Base-by-base conservation (phyloP, 805 yeast species). In the Candida piceae region DNA sequence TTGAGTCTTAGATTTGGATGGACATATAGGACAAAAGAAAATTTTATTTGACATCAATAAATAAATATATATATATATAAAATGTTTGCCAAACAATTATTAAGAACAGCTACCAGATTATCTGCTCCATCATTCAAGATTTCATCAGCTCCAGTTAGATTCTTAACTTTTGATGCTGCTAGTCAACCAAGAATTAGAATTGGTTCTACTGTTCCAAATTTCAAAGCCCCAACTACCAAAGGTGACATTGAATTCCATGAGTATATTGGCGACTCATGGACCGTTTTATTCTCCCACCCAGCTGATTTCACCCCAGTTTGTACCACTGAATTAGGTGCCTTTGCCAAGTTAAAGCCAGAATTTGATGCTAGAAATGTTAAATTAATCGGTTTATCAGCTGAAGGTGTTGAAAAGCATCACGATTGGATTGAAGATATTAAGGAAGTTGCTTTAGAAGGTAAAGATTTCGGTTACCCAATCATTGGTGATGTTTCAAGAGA, bases 281-380 rank as follows among this genome's bases (percentile, higher is more conserved):
- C 81, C 32, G 80, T 88, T 35, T 70, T 88, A 56, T 88, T 88
- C 68, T 84, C 95, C 18, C 97, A 88, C 64, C 97, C 97, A 45
- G 96, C 88, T 38, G 97, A 88, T 64, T 89, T 86, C 73, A 88
- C 97, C 15, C 97, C 97, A 32, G 96, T 88, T 38, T 88, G 97
- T 66, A 89, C 96, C 56, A 88, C 96, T 39, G 97, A 88, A 70
- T 74, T 88, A 58, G 96, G 96, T 50, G 96, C 95, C 16, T 89
- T 88, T 55, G 88, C 96, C 46, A 75, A 79, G 53, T 76, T 87
- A 66, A 84, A 86, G 69, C 86, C 88, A 38, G 96, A 88, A 63
- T 88, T 88, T 55, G 78, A 80, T 57, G 71, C 81, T 66, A 79
- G 96, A 72, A 77, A 78, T 58, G 84, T 82, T 60, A 87, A 88